A percentile compares a stretch with the other conserved stretches of the same genome.
phyloP scores from a whole-genome alignment of 2,329 filamentous ascomycete genomes.

The Fusarium cicatricum region DNA sequence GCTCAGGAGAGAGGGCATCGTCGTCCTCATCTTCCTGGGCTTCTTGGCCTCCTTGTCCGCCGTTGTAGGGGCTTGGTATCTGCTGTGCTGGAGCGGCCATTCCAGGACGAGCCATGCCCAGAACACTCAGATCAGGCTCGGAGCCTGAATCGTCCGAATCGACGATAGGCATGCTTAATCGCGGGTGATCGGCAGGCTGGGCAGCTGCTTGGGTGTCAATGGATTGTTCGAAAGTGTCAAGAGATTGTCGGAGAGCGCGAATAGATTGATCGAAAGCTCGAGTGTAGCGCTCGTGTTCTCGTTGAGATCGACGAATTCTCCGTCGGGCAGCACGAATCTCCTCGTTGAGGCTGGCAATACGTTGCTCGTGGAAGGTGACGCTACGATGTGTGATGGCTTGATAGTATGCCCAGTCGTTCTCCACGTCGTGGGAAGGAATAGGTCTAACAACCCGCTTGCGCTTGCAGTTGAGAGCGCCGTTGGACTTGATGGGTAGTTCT shows the following conservation, averaged over 20 bases:
- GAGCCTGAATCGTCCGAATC: conserved; percentile 49
- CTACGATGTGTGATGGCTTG: conserved; percentile 25
- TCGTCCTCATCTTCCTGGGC: conserved; percentile 37
- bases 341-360: too few relatives aligned
- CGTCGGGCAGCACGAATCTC: too few relatives aligned
- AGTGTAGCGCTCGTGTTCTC: conserved; percentile 9
- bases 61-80: conserved; percentile 43
- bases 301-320: neutral
- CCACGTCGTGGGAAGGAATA: conserved; percentile 40
- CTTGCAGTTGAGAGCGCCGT: conserved; percentile 31
- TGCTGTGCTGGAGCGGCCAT: conserved; percentile 33
- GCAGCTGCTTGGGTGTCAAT: conserved; percentile 41
- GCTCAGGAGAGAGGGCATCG: conserved; percentile 42
- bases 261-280: conserved; percentile 2
- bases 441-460: conserved; percentile 36
- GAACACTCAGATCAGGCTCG: conserved; percentile 50
- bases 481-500: conserved; percentile 37
- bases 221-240: neutral
- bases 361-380: neutral
- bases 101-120: conserved; percentile 46
- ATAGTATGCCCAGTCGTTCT: conserved; percentile 38
- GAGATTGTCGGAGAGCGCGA: neutral
- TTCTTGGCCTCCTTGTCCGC: conserved; percentile 25
- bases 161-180: conserved; percentile 49
- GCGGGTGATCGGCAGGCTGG: conserved; percentile 40